Conservation (phyloP, 2,329 filamentous ascomycete species). For the Paecilomyces formosus region DNA sequence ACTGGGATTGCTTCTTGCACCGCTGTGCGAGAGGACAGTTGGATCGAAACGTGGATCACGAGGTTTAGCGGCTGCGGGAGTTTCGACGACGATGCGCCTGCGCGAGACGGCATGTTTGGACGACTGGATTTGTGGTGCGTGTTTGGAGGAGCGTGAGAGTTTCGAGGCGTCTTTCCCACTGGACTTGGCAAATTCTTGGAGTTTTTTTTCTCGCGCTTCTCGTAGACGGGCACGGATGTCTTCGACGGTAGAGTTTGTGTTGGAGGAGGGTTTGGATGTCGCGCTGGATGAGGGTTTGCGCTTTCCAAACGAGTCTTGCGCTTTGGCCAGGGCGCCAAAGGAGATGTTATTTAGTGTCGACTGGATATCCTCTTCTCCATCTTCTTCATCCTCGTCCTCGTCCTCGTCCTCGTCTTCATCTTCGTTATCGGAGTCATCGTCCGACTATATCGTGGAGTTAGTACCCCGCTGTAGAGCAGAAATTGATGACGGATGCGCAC, state of each 20-base stretch:
- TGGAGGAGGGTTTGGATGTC: constrained; percentile 9
- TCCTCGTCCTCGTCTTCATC: constrained; percentile 22
- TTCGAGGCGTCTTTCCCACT: constrained; percentile 29
- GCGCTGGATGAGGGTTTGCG: constrained; percentile 17
- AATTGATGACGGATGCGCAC: not conserved
- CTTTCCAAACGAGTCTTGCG: constrained; percentile 61
- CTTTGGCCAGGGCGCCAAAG: constrained; percentile 84
- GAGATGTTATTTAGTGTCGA: constrained; percentile 56
- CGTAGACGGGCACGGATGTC: constrained; percentile 33
- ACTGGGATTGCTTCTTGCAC: constrained; percentile 25
- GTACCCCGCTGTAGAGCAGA: not conserved
- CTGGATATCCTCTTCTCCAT: constrained; percentile 29
- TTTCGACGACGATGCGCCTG: constrained; percentile 62
- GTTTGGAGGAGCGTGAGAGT: constrained; percentile 61
- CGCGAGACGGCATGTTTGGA: constrained; percentile 79
- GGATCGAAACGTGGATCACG: constrained; percentile 89
- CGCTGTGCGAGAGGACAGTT: constrained; percentile 36
- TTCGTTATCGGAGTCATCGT: not conserved
- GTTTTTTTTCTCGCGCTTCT: constrained; percentile 36
- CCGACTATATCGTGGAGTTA: not conserved
- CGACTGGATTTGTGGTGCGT: constrained; percentile 76
- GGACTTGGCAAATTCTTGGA: constrained; percentile 18
- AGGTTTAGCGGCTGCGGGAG: constrained; percentile 48
- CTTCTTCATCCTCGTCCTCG: constrained; percentile 25
- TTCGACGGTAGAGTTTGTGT: constrained; percentile 23